Base-by-base conservation (phyloP, 148 eudicot species). In the Selenicereus undatus region DNA sequence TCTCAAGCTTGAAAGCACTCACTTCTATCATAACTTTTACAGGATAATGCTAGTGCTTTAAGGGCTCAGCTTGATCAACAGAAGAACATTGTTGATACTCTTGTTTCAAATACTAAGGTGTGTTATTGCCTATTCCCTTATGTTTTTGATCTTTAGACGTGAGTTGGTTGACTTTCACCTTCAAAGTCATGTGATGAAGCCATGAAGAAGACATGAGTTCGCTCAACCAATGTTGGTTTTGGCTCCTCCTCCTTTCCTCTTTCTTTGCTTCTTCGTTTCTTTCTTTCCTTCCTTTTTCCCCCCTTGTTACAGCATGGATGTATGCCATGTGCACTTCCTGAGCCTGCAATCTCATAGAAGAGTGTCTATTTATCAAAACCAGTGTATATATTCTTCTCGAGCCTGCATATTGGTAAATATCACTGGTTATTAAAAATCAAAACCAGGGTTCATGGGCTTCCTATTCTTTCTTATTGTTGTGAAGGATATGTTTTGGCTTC, bases 51-150 rank as follows among this genome's bases (percentile, higher is more conserved):
- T 52, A 94, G 79, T 85, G 87, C 94, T 82, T 78, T 97, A 88
- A 97, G 81, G 90, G 73, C 92, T 82, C 99, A 97, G 85, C 99
- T 97, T 79, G 98, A 94, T 86, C 99, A 94, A 84, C 99, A 97
- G 85, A 97, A 91, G 87, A 51, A 82, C 79, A 86, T 94, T 76
- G 99, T 92, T 82, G 98, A 94, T 45, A 90, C 86, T 81, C 99
- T 97, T 69, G 96, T 97, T 85, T 91, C 97, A 30, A 97, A 97
- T 84, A 97, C 99, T 65, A 89, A 91, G 95, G 99, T 94, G 52
- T 78, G 91, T 86, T 66, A 62, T 73, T 50, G 58, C 76, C 76
- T 78, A 45, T 42, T 75, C 35, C 29, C 81, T 21, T 74, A 21
- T 73, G 3, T 24, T 24, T 74, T 43, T 5, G 8, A 62, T n/a